Conservation (phyloP, 495 filamentous ascomycete species). For the Lepidopterella palustris region DNA sequence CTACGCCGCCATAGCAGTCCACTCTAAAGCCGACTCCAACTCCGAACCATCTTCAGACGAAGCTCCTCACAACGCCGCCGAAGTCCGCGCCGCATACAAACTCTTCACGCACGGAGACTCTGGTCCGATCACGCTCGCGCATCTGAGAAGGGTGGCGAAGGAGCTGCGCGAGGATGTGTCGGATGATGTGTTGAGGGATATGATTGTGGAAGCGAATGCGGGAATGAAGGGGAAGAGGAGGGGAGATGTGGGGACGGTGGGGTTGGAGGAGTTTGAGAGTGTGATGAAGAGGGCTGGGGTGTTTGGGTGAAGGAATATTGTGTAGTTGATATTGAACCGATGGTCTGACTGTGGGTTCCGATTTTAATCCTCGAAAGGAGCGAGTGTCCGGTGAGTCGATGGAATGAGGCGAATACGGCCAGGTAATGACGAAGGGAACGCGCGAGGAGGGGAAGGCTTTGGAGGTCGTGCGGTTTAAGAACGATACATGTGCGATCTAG, state of each 20-base stretch:
- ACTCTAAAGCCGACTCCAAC: slow-evolving; percentile 47
- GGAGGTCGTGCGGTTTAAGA: too few species aligned
- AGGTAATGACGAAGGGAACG: too few species aligned
- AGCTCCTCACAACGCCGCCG: slow-evolving; percentile 34
- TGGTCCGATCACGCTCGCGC: slow-evolving; percentile 62
- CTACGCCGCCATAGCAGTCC: slow-evolving; percentile 77
- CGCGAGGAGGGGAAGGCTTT: too few species aligned
- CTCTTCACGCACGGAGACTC: slow-evolving; percentile 59
- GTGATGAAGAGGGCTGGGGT: slow-evolving; percentile 82
- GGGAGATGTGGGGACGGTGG: slow-evolving; percentile 65
- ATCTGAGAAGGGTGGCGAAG: slow-evolving; percentile 72
- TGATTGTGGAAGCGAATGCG: slow-evolving; percentile 86
- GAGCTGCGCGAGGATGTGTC: slow-evolving; percentile 74
- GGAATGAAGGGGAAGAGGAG: slow-evolving; percentile 58
- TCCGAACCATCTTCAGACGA: slow-evolving; percentile 4
- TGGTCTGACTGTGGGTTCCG: too few species aligned
- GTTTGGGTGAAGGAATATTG: slow-evolving; percentile 50
- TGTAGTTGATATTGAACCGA: too few species aligned
- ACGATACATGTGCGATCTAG: too few species aligned
- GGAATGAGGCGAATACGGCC: too few species aligned
- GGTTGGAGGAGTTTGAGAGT: slow-evolving; percentile 70
- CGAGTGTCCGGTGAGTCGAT: too few species aligned
- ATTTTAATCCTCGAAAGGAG: too few species aligned
- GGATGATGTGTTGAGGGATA: slow-evolving; percentile 77
- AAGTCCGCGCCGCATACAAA: slow-evolving; percentile 72